phyloP scores from a whole-genome alignment of 345 rosid species.

The Citrus reticulata region DNA sequence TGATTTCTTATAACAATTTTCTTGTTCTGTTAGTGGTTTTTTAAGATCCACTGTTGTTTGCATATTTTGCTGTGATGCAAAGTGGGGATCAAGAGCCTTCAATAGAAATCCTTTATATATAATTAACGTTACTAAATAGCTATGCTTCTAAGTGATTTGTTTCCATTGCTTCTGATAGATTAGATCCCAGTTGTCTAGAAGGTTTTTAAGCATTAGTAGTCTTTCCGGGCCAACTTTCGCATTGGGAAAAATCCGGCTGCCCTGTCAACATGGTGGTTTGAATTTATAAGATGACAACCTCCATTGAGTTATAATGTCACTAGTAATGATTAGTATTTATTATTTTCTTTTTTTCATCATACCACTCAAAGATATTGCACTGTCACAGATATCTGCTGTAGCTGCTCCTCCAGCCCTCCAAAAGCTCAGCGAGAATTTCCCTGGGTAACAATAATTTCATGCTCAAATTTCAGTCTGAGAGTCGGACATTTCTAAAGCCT shows the following conservation, averaged over 20 bases:
- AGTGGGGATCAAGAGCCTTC: background rate
- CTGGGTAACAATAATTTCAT: slow-evolving; percentile 53
- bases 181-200: background rate
- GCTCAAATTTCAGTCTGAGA: background rate
- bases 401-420: slow-evolving; percentile 94
- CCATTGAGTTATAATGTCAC: background rate
- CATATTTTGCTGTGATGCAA: background rate
- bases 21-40: background rate
- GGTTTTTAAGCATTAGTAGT: background rate
- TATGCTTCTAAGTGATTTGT: background rate
- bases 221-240: background rate
- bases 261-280: background rate
- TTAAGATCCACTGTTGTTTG: background rate
- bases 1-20: background rate
- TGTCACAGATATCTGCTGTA: slow-evolving; percentile 77
- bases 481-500: background rate
- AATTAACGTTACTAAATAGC: background rate
- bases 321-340: background rate
- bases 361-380: slow-evolving; percentile 7
- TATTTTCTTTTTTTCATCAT: background rate
- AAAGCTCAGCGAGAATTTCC: slow-evolving; percentile 89
- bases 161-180: background rate
- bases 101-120: background rate
- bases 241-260: background rate
- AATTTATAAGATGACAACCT: background rate